Evolutionary conservation across 768 basidiomycete species (phyloP), one percentile per base, ranked within the genome.

Genomic region (Crepidotus variabilis): DNA sequence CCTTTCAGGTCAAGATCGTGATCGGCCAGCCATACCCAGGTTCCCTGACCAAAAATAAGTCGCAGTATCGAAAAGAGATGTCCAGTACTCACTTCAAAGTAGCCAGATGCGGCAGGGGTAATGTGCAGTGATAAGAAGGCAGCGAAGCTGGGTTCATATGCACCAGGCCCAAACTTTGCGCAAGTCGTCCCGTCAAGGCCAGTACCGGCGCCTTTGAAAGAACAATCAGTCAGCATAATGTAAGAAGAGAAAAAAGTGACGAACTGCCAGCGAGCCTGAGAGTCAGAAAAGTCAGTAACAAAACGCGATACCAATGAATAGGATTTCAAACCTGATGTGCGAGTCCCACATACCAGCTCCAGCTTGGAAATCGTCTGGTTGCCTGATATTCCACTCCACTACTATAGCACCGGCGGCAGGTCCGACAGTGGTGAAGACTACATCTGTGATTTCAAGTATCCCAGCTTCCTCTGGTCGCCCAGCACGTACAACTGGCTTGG

Each of bases 11-110:
- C 90, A 13, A 90, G 76, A 57, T 89, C 84, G 63, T 92, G 90
- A 61, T 92, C 90, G 8, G 89, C 90, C n/a, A 80, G 72, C 90
- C 90, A 92, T 2, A 88, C 75, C 90, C 88, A 91, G 8, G 82
- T 80, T 20, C 84, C 86, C 84, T 87, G 54, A 60, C 2, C 8
- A 39, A 11, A 18, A 47, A 43, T 5, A 23, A 28, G 8, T 28
- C 8, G 28, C 28, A 4, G 28, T 28, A 8, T 28, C 28, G 8
- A 28, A 28, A 28, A 28, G 28, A 28, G 8, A 28, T 28, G 28
- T 8, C 28, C 22, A 21, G 10, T 3, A 34, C 67, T 13, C 59
- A 83, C 87, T 76, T 90, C 88, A 16, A 89, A 73, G 65, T 86
- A 86, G 13, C 78, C 84, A 36, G 73, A 80, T 0, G 84, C 79